Evolutionary conservation across 768 basidiomycete genomes (phyloP), one percentile per base, ranked within the genome.

Genomic region (Boletus barrowsii): DNA sequence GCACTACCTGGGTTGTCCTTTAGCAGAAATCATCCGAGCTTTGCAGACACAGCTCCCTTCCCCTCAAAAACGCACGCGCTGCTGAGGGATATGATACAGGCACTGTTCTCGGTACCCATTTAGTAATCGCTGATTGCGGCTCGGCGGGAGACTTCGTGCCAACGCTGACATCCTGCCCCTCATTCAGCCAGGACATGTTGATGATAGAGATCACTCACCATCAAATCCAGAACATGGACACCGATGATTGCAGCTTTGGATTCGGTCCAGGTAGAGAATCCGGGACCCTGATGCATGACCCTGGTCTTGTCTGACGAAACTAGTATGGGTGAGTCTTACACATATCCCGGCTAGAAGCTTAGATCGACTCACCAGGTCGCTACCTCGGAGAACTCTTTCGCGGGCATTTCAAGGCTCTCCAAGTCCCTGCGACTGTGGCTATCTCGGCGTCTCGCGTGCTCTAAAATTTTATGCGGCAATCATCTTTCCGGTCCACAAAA

Each of bases 191-290:
- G 29, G 29, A 29, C 29, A 29, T 9, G 29, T 29, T 29, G 9
- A 29, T 9, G 29, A 29, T 29, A 29, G 9, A 29, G 9, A 29
- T 29, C 29, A 29, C 2, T 47, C 14, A 22, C 20, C 22, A 33
- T 36, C 20, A 33, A 36, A n/a, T 35, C 15, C 35, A 36, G 32
- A 47, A 22, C 39, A 15, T 61, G 56, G 8, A 70, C 63, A 47
- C 68, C 54, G 14, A 42, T 40, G 30, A 51, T 51, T n/a, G 30
- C 57, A 30, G 51, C 43, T 26, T 43, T 24, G 11, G 53, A 24
- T 44, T 50, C 40, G 26, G n/a, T n/a, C 29, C 2, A 14, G 29
- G 32, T 18, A 30, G 39, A 30, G 4, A 39, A 20, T 30, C 39
- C 5, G 10, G 18, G 6, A 41, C 49, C 22, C 42, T 22, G 30